Evolutionary conservation across 176 grass and related monocot genomes (phyloP), one percentile per base, ranked within the genome.

Genomic region (Zea luxurians): DNA sequence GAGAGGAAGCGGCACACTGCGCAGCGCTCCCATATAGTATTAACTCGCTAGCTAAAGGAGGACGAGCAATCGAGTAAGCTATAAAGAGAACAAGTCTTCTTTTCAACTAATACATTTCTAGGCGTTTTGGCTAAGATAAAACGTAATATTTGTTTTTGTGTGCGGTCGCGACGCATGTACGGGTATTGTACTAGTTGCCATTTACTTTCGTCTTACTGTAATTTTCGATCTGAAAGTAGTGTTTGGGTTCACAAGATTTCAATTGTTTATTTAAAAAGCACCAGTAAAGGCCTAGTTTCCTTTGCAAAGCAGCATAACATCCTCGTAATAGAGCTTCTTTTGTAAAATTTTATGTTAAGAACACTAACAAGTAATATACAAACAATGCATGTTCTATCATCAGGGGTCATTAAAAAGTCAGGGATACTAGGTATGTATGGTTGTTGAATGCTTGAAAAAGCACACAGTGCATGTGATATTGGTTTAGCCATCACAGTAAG

Each of bases 401-500:
- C 27, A 27, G 27, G 27, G 27, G 27, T 5, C 48, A 27, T 64
- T 42, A 57, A 65, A 11, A 5, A 71, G 76, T 13, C 21, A 77
- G 42, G 44, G 17, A 35, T 3, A 10, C 15, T 50, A 49, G 20
- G 3, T 11, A 71, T 63, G 11, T 35, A 58, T 49, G 68, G 47
- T 57, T 7, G 46, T 13, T 10, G 70, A 75, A 70, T 75, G 38
- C 5, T 53, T 20, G 41, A 75, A 57, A 4, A 64, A 70, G 75
- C 41, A 76, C 37, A 54, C 2, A 40, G 35, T 41, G 79, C 82
- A 84, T 88, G 86, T 81, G 82, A 88, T 88, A 84, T 84, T 60
- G 73, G 38, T 9, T n/a, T 4, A 83, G 27, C 12, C 4, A 75
- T 48, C 34, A 10, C n/a, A 18, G 45, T 42, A 47, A 55, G 47